Percentiles rank a stretch among this genome's conserved stretches.
Conservation (phyloP, 2,329 filamentous ascomycete genomes). For the Sarocladium brachiariae region DNA sequence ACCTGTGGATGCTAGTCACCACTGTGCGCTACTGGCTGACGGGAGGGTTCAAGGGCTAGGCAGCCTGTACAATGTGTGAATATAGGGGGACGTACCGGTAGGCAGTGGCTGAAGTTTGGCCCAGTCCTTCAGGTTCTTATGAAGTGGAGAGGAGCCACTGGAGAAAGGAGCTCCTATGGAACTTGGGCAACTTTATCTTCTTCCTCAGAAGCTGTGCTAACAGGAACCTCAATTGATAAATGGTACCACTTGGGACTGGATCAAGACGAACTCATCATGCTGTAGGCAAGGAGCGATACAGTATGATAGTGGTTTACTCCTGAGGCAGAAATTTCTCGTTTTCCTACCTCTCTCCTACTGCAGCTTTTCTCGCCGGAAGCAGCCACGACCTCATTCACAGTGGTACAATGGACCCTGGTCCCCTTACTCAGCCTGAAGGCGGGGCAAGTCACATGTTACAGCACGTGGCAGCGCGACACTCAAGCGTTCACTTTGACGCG, state of each 20-base stretch:
- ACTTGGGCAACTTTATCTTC: no score
- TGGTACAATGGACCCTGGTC: background rate
- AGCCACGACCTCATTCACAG: background rate
- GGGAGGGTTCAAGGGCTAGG: no score
- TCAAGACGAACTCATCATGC: no score
- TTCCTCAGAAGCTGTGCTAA: no score
- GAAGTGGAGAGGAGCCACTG: background rate
- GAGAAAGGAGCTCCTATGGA: no score
- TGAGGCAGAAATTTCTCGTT: background rate
- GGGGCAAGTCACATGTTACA: slow-evolving; percentile 7
- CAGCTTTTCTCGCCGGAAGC: background rate
- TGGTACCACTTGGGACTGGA: no score
- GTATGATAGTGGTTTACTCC: background rate
- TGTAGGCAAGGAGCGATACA: no score
- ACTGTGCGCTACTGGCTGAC: no score
- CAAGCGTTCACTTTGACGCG: background rate
- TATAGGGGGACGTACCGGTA: no score
- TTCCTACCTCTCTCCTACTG: background rate
- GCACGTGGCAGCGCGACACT: slow-evolving; percentile 3
- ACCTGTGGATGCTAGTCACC: background rate
- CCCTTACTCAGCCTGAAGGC: background rate
- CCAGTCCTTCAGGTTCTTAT: background rate
- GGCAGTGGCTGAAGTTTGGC: no score
- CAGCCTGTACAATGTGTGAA: no score
- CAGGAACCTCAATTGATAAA: no score